Conservation (phyloP, 73 alveolate species). For the Paramecium caudatum region DNA sequence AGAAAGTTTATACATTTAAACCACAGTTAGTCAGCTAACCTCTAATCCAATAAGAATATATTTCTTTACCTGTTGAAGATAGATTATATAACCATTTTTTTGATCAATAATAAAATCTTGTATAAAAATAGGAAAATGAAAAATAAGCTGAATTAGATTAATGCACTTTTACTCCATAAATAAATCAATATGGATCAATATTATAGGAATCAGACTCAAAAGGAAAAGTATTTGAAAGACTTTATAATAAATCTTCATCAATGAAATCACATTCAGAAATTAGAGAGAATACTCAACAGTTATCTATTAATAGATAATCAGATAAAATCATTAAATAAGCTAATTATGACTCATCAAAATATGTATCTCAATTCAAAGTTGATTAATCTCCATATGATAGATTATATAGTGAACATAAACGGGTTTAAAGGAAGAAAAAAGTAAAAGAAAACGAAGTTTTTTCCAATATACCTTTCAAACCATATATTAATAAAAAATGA, state of each 20-base stretch:
- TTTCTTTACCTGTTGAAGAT: neutral
- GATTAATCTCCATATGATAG: constrained; percentile 21
- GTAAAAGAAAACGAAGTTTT: constrained; percentile 1
- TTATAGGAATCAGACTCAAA: neutral
- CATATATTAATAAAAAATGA: neutral
- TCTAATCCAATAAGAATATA: neutral
- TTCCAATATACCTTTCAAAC: neutral
- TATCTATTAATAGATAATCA: neutral
- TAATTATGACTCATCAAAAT: neutral
- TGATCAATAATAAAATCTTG: neutral
- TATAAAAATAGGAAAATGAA: neutral
- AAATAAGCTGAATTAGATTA: neutral
- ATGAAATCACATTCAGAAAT: constrained; percentile 5
- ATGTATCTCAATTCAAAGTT: neutral
- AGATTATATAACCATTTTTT: neutral
- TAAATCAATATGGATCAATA: neutral
- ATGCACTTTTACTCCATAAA: neutral
- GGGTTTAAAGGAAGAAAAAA: constrained; percentile 6
- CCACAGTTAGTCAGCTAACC: neutral
- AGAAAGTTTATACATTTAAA: neutral
- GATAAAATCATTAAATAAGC: neutral
- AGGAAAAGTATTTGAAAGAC: neutral
- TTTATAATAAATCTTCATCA: constrained; percentile 7
- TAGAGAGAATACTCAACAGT: neutral
- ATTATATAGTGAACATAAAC: constrained; percentile 11